phyloP scores from a whole-genome alignment of 345 rosid species.

The Sonneratia caseolaris region DNA sequence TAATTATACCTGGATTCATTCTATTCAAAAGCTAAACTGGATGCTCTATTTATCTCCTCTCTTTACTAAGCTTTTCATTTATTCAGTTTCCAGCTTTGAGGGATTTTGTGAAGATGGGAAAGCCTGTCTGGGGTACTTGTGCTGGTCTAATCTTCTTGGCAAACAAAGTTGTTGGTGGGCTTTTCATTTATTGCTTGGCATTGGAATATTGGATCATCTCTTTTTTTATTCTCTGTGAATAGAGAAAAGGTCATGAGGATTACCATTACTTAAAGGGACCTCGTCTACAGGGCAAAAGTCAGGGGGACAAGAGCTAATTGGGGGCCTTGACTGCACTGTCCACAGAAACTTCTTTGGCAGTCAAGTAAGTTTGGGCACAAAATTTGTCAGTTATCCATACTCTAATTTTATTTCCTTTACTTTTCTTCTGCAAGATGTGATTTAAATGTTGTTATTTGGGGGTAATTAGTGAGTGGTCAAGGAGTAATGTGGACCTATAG shows the following conservation, averaged over 20 bases:
- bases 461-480: not conserved
- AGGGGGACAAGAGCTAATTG: conserved; percentile 87
- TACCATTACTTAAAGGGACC: not conserved
- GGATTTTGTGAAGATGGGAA: conserved; percentile 74
- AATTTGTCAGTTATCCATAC: not conserved
- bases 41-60: no score
- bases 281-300: conserved; percentile 68
- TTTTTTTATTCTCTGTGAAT: not conserved
- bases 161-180: conserved; percentile 66
- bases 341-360: conserved; percentile 91
- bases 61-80: not conserved
- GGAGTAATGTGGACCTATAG: not conserved
- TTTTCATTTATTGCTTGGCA: conserved; percentile 4
- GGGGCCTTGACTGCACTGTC: conserved; percentile 83
- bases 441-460: not conserved
- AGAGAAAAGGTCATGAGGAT: not conserved
- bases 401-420: not conserved
- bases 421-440: not conserved
- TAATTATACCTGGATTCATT: not conserved
- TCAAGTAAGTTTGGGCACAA: conserved; percentile 41
- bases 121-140: conserved; percentile 97
- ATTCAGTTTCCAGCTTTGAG: conserved; percentile 85
- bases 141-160: conserved; percentile 98
- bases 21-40: not conserved
- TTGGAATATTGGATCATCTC: not conserved